Conservation (phyloP, 768 basidiomycete species). For the Hygrophorus russula region DNA sequence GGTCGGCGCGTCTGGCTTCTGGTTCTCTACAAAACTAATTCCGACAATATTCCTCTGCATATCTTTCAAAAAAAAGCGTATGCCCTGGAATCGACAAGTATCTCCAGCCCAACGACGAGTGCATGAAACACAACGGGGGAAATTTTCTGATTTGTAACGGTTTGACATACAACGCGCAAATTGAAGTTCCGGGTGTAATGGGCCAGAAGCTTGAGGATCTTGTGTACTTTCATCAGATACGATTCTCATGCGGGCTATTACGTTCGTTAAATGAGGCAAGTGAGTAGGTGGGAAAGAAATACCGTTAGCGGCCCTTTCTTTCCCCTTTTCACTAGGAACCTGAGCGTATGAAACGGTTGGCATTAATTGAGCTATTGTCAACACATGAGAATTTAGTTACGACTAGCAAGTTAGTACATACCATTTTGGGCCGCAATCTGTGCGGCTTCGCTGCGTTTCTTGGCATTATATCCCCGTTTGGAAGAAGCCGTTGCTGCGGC, state of each 20-base stretch:
- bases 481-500: conserved; percentile 21
- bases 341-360: conserved; percentile 32
- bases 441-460: conserved; percentile 63
- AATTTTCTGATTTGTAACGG: conserved; percentile 58
- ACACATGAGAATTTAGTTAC: background rate
- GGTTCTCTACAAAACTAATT: conserved; percentile 59
- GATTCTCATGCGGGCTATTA: conserved; percentile 18
- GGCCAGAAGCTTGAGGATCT: conserved; percentile 14
- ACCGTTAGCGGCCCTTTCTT: conserved; percentile 32
- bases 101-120: conserved; percentile 83
- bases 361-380: conserved; percentile 28
- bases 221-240: conserved; percentile 17
- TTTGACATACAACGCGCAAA: conserved; percentile 80
- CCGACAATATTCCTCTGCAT: conserved; percentile 45
- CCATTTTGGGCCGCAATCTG: conserved; percentile 36
- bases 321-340: conserved; percentile 28
- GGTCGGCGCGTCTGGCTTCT: conserved; percentile 41
- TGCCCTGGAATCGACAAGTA: conserved; percentile 80
- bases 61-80: conserved; percentile 67
- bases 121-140: conserved; percentile 76
- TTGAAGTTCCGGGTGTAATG: conserved; percentile 56
- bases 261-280: conserved; percentile 3
- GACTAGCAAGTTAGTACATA: background rate
- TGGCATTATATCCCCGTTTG: conserved; percentile 59
- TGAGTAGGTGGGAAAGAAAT: conserved; percentile 9